phyloP scores from a whole-genome alignment of 176 grass and related monocot species.

The Hordeum marinum region DNA sequence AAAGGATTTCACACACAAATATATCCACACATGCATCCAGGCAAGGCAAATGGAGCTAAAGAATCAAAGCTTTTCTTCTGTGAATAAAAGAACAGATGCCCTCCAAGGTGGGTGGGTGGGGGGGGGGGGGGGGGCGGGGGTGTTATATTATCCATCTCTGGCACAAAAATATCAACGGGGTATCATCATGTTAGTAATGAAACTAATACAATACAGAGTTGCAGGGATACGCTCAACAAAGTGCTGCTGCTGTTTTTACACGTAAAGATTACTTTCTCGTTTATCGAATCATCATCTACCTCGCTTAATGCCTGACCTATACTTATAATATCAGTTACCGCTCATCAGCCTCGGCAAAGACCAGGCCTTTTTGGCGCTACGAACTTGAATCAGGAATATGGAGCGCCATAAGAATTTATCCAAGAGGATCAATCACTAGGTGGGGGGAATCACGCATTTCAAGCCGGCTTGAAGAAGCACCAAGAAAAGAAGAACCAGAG shows the following conservation, averaged over 20 bases:
- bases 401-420: constrained; percentile 29
- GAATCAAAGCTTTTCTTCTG: background rate
- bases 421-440: constrained; percentile 29
- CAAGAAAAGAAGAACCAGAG: background rate
- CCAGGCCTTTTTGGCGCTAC: constrained; percentile 35
- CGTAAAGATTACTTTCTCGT: constrained; percentile 26
- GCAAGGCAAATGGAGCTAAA: too few relatives aligned
- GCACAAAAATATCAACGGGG: constrained; percentile 25
- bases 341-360: constrained; percentile 34
- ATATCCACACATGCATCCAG: too few relatives aligned
- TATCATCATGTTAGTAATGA: constrained; percentile 35
- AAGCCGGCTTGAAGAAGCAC: background rate
- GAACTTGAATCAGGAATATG: constrained; percentile 25
- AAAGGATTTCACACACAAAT: too few relatives aligned
- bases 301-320: constrained; percentile 36
- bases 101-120: too few relatives aligned
- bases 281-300: constrained; percentile 22
- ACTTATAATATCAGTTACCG: constrained; percentile 28
- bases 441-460: constrained; percentile 16
- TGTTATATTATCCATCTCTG: constrained; percentile 23
- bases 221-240: constrained; percentile 32
- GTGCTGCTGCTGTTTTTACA: constrained; percentile 34
- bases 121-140: background rate
- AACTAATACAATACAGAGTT: constrained; percentile 46
- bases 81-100: constrained; percentile 13